A percentile compares a stretch with the other conserved stretches of the same genome.
Evolutionary conservation across 2,329 filamentous ascomycete genomes (phyloP).

Genomic region (Talaromyces piceae): DNA sequence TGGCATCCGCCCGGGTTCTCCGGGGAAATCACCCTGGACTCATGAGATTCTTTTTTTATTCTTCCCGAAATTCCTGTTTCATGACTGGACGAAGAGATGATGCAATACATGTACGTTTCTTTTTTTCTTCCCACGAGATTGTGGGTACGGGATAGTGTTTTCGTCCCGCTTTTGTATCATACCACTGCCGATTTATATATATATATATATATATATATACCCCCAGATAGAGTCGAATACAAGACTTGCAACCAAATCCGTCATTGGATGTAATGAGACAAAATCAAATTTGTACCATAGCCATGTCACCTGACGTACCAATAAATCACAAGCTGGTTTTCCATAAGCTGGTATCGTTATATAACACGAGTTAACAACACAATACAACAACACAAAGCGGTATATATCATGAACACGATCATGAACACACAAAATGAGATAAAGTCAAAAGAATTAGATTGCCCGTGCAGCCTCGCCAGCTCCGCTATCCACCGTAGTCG

Average conservation of each 20-base stretch:
- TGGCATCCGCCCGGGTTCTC: constrained; percentile 62
- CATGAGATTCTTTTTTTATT: no score
- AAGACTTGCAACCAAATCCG: neutral
- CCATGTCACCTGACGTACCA: neutral
- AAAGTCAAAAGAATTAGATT: constrained; percentile 3
- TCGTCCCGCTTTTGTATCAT: constrained; percentile 1
- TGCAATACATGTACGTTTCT: neutral
- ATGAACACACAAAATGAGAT: neutral
- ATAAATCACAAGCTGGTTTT: no score
- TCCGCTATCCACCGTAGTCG: constrained; percentile 49
- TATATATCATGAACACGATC: no score
- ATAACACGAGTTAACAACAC: neutral
- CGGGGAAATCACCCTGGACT: constrained; percentile 57
- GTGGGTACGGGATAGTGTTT: no score
- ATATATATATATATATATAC: no score
- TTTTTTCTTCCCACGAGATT: neutral
- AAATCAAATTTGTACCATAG: neutral
- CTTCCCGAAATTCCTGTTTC: no score
- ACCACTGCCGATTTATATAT: neutral
- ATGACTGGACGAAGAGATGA: constrained; percentile 1
- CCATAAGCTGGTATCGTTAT: neutral
- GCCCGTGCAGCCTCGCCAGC: constrained; percentile 56
- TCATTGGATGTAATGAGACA: neutral
- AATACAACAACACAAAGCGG: neutral
- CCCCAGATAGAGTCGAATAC: neutral